These are phyloP conservation scores for Rhizopogon salebrosus DNA, from an alignment of 768 basidiomycete species.

Conservation along the genomic window DNA sequence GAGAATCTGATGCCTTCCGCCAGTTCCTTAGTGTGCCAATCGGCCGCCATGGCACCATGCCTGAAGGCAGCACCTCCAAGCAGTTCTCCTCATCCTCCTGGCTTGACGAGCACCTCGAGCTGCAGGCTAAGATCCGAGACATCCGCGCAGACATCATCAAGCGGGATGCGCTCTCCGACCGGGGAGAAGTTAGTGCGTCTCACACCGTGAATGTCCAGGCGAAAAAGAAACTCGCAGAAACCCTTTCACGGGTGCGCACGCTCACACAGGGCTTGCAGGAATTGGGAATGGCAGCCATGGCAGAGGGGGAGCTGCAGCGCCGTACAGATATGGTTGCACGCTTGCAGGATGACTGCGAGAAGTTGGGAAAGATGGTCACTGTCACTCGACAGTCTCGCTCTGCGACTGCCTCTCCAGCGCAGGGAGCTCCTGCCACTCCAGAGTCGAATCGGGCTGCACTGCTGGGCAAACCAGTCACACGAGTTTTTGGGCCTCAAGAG, in stretches of 20 bases:
- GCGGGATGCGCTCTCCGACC: constrained; percentile 77
- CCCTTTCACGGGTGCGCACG: constrained; percentile 66
- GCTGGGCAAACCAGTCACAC: constrained; percentile 53
- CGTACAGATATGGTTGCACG: constrained; percentile 85
- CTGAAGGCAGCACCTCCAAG: constrained; percentile 23
- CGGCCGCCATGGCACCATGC: constrained; percentile 40
- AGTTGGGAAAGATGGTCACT: constrained; percentile 80
- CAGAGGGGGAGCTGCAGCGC: constrained; percentile 87
- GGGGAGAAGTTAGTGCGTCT: constrained; percentile 66
- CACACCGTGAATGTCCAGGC: constrained; percentile 80
- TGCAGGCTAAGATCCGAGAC: constrained; percentile 73
- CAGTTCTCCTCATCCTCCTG: constrained; percentile 76
- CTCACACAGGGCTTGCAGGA: constrained; percentile 66
- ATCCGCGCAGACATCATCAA: constrained; percentile 84
- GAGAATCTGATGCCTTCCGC: constrained; percentile 71
- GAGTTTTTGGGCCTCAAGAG: constrained; percentile 87
- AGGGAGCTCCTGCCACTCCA: constrained; percentile 29
- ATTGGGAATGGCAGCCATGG: constrained; percentile 67
- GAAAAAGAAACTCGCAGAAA: constrained; percentile 76
- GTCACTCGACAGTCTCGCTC: constrained; percentile 55
- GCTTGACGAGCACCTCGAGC: constrained; percentile 83
- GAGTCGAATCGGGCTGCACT: constrained; percentile 63
- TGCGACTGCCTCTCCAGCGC: constrained; percentile 24
- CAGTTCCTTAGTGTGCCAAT: constrained; percentile 85
- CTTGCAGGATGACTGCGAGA: constrained; percentile 88